A percentile compares a stretch with the other conserved stretches of the same genome.
Evolutionary conservation across 2,329 filamentous ascomycete species (phyloP).

Genomic region (Teratosphaeria gauchensis): DNA sequence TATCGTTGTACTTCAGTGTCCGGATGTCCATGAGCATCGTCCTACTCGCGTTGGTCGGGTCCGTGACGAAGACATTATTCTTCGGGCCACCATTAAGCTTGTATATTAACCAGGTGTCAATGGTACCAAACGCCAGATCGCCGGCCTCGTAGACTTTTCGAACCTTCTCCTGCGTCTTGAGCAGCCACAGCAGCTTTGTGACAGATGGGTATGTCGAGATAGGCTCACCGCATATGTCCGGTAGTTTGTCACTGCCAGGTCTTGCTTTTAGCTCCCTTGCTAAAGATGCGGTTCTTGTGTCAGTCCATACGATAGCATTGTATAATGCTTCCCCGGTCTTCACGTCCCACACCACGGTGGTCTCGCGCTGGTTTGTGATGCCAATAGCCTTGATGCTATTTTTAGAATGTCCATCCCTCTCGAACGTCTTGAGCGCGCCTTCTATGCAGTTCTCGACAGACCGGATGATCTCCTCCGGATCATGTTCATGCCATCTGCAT

Average conservation of each 20-base stretch:
- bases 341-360: constrained; percentile 74
- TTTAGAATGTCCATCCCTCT: constrained; percentile 56
- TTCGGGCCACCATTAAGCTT: constrained; percentile 61
- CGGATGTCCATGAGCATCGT: constrained; percentile 93
- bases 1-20: constrained; percentile 69
- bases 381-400: constrained; percentile 67
- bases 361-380: constrained; percentile 86
- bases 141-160: constrained; percentile 66
- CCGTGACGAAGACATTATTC: constrained; percentile 68
- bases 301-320: constrained; percentile 85
- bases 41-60: constrained; percentile 77
- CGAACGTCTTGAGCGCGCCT: constrained; percentile 61
- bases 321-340: constrained; percentile 69
- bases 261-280: constrained; percentile 66
- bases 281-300: constrained; percentile 67
- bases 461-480: constrained; percentile 64
- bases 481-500: constrained; percentile 77
- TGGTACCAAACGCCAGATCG: constrained; percentile 71
- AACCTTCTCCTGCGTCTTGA: constrained; percentile 61
- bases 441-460: constrained; percentile 75
- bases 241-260: constrained; percentile 58
- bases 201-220: constrained; percentile 83
- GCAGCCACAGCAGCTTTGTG: constrained; percentile 75
- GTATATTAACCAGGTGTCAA: constrained; percentile 83
- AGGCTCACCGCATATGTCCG: constrained; percentile 66